A percentile compares a stretch with the other conserved stretches of the same genome.
These are phyloP conservation scores for Xerocomus amazonicus DNA, from an alignment of 1,284 basidiomycete species.

Conservation along the genomic window DNA sequence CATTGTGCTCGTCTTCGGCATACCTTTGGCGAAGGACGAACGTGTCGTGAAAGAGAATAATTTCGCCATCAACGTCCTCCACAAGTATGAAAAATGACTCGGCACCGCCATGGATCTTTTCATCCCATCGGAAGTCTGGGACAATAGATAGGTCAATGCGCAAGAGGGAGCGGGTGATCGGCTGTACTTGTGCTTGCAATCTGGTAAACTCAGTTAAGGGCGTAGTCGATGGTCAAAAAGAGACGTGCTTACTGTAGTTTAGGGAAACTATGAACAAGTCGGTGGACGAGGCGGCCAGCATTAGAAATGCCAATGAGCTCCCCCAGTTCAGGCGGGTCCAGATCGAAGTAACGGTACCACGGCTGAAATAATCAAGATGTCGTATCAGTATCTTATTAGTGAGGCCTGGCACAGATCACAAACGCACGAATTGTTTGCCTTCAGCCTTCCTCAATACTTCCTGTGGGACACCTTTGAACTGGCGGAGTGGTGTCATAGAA, in stretches of 20 bases:
- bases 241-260: constrained; percentile 72
- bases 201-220: constrained; percentile 34
- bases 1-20: constrained; percentile 88
- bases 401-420: constrained; percentile 33
- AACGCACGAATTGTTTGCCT: constrained; percentile 90
- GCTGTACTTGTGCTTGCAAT: constrained; percentile 90
- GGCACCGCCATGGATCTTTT: constrained; percentile 84
- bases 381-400: not conserved
- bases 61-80: constrained; percentile 96
- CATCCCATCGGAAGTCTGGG: constrained; percentile 97
- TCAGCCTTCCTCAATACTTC: constrained; percentile 93
- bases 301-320: constrained; percentile 94
- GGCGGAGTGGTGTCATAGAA: constrained; percentile 95
- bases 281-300: constrained; percentile 87
- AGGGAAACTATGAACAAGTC: constrained; percentile 96
- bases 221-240: not conserved
- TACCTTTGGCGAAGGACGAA: constrained; percentile 92
- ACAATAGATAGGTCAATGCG: constrained; percentile 88
- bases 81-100: constrained; percentile 93
- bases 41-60: constrained; percentile 90
- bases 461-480: constrained; percentile 86
- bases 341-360: constrained; percentile 94
- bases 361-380: constrained; percentile 47
- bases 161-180: constrained; percentile 85
- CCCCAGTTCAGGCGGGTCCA: constrained; percentile 82